Evolutionary conservation across 2,329 filamentous ascomycete genomes (phyloP), one percentile per base, ranked within the genome.

Genomic region (Dothideomycetidae sp.): DNA sequence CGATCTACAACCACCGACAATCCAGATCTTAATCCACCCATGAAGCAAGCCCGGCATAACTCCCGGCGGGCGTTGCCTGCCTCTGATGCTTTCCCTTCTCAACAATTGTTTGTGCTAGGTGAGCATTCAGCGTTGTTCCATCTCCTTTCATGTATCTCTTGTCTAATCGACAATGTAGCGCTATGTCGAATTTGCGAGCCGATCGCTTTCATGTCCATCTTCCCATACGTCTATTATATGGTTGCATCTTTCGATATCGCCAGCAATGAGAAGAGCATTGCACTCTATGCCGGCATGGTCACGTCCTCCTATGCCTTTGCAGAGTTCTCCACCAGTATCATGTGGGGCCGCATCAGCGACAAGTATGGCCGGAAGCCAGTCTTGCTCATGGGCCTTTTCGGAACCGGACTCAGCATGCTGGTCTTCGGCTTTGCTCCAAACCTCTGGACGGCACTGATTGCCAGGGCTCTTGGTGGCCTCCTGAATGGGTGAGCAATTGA

Each of bases 131-230:
- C 9, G 13, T 39, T 41, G 29, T 44, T 36, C 12, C 4, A 10
- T n/a, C n/a, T n/a, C n/a, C n/a, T n/a, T n/a, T n/a, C n/a, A n/a
- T 35, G 9, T 3, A 30, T 21, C n/a, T 13, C 5, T 29, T 38
- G 18, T 13, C 5, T 35, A 26, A 9, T 11, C 19, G 13, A 13
- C 13, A 9, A 19, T n/a, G 5, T n/a, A 92, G 86, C 85, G 31
- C 70, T 93, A 53, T 93, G 86, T 62, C 79, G 90, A 54, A 88
- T 98, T 65, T 94, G 85, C 67, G 90, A 98, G 58, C 90, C 90
- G 36, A 96, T 98, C 58, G 90, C 90, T 4, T 96, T 98, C 68
- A 96, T 94, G 84, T 94, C 86, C 37, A 94, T 96, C 50, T 96
- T 98, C 56, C 90, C 90, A 1, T 98, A 96, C 60, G 85, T 93